A percentile compares a stretch with the other conserved stretches of the same genome.
Evolutionary conservation across 2,329 filamentous ascomycete genomes (phyloP).

Genomic region (Ophiocordyceps camponoti-rufipedis): DNA sequence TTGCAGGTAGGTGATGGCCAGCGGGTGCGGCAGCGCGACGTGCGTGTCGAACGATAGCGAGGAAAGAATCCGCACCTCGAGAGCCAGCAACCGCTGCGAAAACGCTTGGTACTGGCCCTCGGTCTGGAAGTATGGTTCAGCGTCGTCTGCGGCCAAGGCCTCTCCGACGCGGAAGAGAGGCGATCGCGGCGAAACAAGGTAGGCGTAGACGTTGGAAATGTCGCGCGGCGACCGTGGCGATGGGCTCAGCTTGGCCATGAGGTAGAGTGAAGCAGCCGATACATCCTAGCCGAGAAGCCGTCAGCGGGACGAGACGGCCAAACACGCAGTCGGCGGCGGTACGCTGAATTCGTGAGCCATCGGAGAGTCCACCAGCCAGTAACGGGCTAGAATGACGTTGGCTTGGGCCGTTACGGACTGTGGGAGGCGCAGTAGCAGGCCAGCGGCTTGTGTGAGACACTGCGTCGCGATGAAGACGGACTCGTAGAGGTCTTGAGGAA

Average conservation of each 20-base stretch:
- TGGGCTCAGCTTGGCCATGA: conserved; percentile 67
- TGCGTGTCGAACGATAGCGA: conserved; percentile 68
- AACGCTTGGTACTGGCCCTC: conserved; percentile 53
- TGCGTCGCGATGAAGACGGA: conserved; percentile 54
- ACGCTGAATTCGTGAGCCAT: conserved; percentile 41
- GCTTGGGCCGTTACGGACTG: conserved; percentile 77
- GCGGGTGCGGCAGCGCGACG: conserved; percentile 67
- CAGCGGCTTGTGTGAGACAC: conserved; percentile 59
- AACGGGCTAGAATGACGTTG: conserved; percentile 64
- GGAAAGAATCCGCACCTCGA: conserved; percentile 61
- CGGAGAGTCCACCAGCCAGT: conserved; percentile 47
- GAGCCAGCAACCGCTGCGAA: conserved; percentile 45
- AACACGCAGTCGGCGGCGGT: neutral
- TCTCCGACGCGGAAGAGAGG: conserved; percentile 28
- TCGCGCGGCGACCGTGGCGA: conserved; percentile 61
- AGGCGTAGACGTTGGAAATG: conserved; percentile 69
- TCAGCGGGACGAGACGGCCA: neutral
- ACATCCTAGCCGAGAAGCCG: conserved; percentile 37
- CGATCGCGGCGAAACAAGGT: conserved; percentile 49
- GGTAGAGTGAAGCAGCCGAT: conserved; percentile 65
- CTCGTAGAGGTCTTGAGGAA: conserved; percentile 54
- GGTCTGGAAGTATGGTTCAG: conserved; percentile 47
- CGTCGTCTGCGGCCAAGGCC: conserved; percentile 15
- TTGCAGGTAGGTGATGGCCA: conserved; percentile 85
- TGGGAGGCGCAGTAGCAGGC: conserved; percentile 64